These are phyloP conservation scores for Globisporangium carolinianum DNA, from an alignment of 352 stramenopile species.

Conservation along the genomic window DNA sequence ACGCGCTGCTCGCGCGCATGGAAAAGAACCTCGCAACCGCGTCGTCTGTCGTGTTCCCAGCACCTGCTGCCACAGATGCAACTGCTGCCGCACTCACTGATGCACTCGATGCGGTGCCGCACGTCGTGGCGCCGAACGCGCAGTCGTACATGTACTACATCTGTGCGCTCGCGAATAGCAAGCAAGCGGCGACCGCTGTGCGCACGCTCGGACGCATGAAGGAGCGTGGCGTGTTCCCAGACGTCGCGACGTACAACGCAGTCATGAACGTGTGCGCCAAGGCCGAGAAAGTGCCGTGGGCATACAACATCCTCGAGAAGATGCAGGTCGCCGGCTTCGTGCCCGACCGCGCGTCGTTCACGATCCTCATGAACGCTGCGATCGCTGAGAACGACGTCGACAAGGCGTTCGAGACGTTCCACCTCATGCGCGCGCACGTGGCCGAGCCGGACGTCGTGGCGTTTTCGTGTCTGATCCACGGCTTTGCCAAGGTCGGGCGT, in stretches of 20 bases:
- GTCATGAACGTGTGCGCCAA: slow-evolving; percentile 82
- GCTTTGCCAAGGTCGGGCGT: slow-evolving; percentile 63
- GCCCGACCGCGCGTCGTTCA: slow-evolving; percentile 65
- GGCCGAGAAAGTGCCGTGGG: slow-evolving; percentile 48
- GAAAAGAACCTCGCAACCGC: slow-evolving; percentile 43
- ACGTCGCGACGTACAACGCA: slow-evolving; percentile 63
- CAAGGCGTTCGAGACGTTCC: slow-evolving; percentile 81
- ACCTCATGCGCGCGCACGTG: slow-evolving; percentile 74
- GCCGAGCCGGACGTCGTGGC: slow-evolving; percentile 61
- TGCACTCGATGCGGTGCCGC: slow-evolving; percentile 38
- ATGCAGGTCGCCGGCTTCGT: slow-evolving; percentile 71
- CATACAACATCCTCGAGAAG: slow-evolving; percentile 84
- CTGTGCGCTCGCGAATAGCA: slow-evolving; percentile 38
- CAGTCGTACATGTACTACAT: slow-evolving; percentile 80
- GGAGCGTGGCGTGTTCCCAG: slow-evolving; percentile 49
- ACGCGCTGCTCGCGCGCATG: slow-evolving; percentile 67
- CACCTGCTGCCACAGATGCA: slow-evolving; percentile 16
- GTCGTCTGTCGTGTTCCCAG: slow-evolving; percentile 6
- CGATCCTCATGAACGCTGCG: slow-evolving; percentile 71
- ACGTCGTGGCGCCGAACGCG: slow-evolving; percentile 36
- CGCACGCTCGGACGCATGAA: slow-evolving; percentile 78
- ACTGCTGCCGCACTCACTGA: slow-evolving; percentile 30
- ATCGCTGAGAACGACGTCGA: slow-evolving; percentile 69
- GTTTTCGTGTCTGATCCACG: slow-evolving; percentile 70
- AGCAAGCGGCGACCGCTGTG: slow-evolving; percentile 47